Percentiles rank a stretch among this genome's conserved stretches.
These are phyloP conservation scores for Starmerella lactis-condensi DNA, from an alignment of 805 yeast species.

Conservation along the genomic window DNA sequence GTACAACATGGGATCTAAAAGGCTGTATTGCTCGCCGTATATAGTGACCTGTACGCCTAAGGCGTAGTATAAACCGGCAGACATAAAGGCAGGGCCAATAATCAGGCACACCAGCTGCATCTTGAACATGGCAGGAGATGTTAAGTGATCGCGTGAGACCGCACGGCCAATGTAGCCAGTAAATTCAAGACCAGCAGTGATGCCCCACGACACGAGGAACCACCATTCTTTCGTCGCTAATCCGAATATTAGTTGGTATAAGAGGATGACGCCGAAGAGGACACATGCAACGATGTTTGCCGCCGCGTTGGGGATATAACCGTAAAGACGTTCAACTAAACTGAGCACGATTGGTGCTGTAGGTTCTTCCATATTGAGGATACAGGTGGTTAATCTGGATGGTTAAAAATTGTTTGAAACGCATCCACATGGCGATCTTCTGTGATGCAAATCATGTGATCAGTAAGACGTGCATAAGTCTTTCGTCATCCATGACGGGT, in stretches of 20 bases:
- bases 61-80: conserved; percentile 66
- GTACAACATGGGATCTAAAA: conserved; percentile 38
- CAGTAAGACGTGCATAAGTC: too few species aligned
- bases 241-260: conserved; percentile 28
- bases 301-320: conserved; percentile 30
- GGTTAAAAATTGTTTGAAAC: too few species aligned
- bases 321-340: conserved; percentile 8
- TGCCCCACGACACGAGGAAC: conserved; percentile 39
- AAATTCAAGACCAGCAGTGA: conserved; percentile 42
- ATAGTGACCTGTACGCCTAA: conserved; percentile 49
- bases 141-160: conserved; percentile 25
- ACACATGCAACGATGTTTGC: conserved; percentile 43
- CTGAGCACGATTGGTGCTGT: too few species aligned
- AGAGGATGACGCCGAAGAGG: conserved; percentile 33
- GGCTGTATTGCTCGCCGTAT: conserved; percentile 38
- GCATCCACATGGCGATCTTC: too few species aligned
- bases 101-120: conserved; percentile 54
- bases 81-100: conserved; percentile 63
- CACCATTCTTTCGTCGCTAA: conserved; percentile 39
- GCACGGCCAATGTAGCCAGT: conserved; percentile 51
- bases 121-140: conserved; percentile 29
- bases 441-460: too few species aligned
- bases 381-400: too few species aligned
- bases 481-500: too few species aligned
- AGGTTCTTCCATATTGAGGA: too few species aligned